Percentiles rank a stretch among this genome's conserved stretches.
phyloP scores from a whole-genome alignment of 176 grass and related monocot genomes.

The Cenchrus purpureus region DNA sequence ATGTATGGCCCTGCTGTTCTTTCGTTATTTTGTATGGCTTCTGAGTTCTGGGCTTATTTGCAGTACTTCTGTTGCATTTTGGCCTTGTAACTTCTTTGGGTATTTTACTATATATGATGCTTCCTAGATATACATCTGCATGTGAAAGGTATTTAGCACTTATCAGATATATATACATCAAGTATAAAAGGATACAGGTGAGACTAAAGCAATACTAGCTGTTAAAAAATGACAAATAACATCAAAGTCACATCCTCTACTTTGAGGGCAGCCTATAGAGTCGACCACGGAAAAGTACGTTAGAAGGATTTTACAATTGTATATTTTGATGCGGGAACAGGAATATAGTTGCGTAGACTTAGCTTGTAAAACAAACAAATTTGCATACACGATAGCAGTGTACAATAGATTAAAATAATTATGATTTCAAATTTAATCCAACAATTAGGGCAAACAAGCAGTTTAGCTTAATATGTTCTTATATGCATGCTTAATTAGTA shows the following conservation, averaged over 20 bases:
- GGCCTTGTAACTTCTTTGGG: conserved; percentile 43
- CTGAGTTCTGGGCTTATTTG: conserved; percentile 46
- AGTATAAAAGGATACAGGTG: background rate
- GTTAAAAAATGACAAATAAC: background rate
- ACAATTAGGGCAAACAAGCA: background rate
- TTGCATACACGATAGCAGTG: background rate
- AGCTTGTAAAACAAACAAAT: background rate
- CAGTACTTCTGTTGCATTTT: conserved; percentile 38
- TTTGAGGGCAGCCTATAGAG: background rate
- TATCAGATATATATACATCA: background rate
- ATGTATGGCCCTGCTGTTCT: conserved; percentile 46
- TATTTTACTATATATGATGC: conserved; percentile 39
- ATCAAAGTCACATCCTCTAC: conserved; percentile 6
- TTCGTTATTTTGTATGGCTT: conserved; percentile 52
- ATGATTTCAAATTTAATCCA: background rate
- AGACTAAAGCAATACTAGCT: background rate
- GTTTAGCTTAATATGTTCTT: background rate
- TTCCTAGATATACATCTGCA: conserved; percentile 34
- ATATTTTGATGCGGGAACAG: background rate
- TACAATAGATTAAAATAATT: background rate
- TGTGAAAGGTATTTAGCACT: conserved; percentile 26
- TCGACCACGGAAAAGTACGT: background rate
- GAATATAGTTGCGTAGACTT: background rate
- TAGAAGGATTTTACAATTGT: background rate
- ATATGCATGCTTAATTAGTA: background rate